Evolutionary conservation across 306 rosid species (phyloP).

Genomic region (Acacia confusa): DNA sequence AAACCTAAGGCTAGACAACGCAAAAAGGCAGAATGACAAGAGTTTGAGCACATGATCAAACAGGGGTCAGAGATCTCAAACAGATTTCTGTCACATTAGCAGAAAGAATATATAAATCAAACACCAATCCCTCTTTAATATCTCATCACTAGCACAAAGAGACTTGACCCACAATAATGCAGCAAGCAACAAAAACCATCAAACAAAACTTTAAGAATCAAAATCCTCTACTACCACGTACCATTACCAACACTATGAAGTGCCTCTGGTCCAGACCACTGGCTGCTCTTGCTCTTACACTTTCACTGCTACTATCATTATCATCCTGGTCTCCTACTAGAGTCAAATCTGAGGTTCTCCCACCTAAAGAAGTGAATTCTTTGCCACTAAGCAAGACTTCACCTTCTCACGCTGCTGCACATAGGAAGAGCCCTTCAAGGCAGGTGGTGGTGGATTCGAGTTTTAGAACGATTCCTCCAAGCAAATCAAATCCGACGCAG

Average conservation of each 20-base stretch:
- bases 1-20: slow-evolving; percentile 33
- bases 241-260: slow-evolving; percentile 50
- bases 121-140: slow-evolving; percentile 11
- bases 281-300: slow-evolving; percentile 48
- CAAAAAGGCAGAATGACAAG: slow-evolving; percentile 37
- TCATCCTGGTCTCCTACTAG: slow-evolving; percentile 34
- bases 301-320: slow-evolving; percentile 39
- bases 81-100: slow-evolving; percentile 24
- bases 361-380: slow-evolving; percentile 27
- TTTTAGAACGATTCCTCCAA: slow-evolving; percentile 64
- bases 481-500: slow-evolving; percentile 61
- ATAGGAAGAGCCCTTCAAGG: slow-evolving; percentile 46
- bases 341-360: slow-evolving; percentile 35
- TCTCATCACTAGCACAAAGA: slow-evolving; percentile 24
- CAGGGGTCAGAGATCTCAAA: slow-evolving; percentile 55
- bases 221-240: slow-evolving; percentile 28
- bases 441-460: slow-evolving; percentile 41
- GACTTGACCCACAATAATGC: slow-evolving; percentile 36
- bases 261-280: slow-evolving; percentile 45
- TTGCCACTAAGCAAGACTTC: slow-evolving; percentile 36
- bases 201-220: slow-evolving; percentile 13
- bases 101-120: slow-evolving; percentile 24
- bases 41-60: slow-evolving; percentile 62
- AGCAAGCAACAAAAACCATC: background rate
- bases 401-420: slow-evolving; percentile 38